Evolutionary conservation across 345 rosid genomes (phyloP), one percentile per base, ranked within the genome.

Genomic region (Bretschneidera sinensis): DNA sequence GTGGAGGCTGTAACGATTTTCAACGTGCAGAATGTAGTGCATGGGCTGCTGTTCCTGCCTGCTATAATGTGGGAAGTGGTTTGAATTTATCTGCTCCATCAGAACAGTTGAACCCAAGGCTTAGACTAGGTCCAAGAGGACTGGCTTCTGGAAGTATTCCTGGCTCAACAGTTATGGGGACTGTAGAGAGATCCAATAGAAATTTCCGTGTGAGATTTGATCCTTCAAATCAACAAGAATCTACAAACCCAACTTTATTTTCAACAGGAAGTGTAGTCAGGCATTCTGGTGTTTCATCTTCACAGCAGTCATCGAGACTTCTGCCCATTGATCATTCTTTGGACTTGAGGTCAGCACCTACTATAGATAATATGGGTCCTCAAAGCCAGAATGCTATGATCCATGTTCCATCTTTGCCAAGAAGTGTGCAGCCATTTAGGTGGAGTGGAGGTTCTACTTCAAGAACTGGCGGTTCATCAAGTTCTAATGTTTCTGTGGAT

Each of bases 1-100:
- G 60, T 39, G 87, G 80, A 66, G 77, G 75, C 68, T 79, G 83
- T 59, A 76, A 79, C 69, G 80, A 80, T 67, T 67, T 79, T 43
- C 89, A 81, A 59, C 62, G 51, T 57, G 71, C 84, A 45, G 98
- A 82, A 64, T 63, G 73, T 67, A 79, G 77, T 75, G 72, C 79
- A 9, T 74, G 83, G 80, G 69, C 66, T 49, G 65, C 78, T 43
- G 63, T 67, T 61, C 73, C 81, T 51, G 22, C 64, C 21, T 73
- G 56, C 67, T 65, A 54, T 65, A 77, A 61, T 59, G 67, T 57
- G 7, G 71, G 79, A 57, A 70, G 71, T 57, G 71, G 72, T 64
- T 67, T 76, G 47, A 79, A 70, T 64, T 58, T 79, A 47, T 63
- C 82, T 52, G 70, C 54, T 24, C 53, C 84, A 58, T 67, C 82